Evolutionary conservation across 306 rosid species (phyloP).

Genomic region (Begonia loranthoides): DNA sequence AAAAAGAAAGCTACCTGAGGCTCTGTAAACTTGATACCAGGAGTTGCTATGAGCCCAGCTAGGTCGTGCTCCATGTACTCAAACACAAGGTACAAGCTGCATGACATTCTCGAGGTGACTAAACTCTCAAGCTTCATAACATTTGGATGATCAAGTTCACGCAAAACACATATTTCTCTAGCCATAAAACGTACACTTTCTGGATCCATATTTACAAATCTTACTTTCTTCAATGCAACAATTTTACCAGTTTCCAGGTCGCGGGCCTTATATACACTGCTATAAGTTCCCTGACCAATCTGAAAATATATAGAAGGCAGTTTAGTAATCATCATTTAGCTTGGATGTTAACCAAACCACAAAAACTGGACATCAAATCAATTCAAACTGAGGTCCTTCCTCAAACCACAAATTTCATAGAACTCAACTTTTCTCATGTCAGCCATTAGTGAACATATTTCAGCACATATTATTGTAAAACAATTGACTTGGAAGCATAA

Average conservation of each 20-base stretch:
- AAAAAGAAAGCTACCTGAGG: slow-evolving; percentile 40
- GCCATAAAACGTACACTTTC: slow-evolving; percentile 98
- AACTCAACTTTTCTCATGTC: too few species aligned
- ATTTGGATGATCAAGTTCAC: slow-evolving; percentile 87
- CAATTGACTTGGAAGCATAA: too few species aligned
- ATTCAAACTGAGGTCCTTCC: too few species aligned
- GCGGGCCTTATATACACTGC: slow-evolving; percentile 74
- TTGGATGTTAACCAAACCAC: too few species aligned
- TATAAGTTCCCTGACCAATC: slow-evolving; percentile 97
- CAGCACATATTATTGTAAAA: too few species aligned
- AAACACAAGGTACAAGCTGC: slow-evolving; percentile 80
- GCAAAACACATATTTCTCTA: slow-evolving; percentile 83
- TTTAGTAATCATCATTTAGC: too few species aligned
- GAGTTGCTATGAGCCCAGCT: slow-evolving; percentile 50
- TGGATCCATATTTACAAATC: slow-evolving; percentile 61
- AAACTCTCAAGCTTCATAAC: slow-evolving; percentile 82
- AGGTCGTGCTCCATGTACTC: slow-evolving; percentile 99
- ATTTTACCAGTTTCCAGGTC: slow-evolving; percentile 75
- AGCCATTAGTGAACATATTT: too few species aligned
- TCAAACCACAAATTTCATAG: too few species aligned
- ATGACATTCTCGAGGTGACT: slow-evolving; percentile 64
- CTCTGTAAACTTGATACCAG: slow-evolving; percentile 57
- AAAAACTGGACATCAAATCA: too few species aligned
- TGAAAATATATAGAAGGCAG: slow-evolving; percentile 12
- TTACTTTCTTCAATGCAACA: slow-evolving; percentile 85